Evolutionary conservation across 331 rosid genomes (phyloP).

Genomic region (Quercus phellos): DNA sequence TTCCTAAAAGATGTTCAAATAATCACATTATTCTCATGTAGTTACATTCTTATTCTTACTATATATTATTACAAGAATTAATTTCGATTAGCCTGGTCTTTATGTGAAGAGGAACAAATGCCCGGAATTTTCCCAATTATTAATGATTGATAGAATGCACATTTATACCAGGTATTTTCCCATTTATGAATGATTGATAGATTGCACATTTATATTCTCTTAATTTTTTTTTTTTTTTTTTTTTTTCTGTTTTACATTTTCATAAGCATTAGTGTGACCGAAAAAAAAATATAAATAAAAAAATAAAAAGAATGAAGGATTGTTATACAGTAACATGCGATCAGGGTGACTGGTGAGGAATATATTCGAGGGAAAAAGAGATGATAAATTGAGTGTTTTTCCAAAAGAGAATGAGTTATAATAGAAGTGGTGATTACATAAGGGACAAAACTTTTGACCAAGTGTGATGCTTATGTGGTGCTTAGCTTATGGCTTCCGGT

Average conservation of each 20-base stretch:
- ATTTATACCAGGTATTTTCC: not conserved
- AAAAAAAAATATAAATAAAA: not conserved
- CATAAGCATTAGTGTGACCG: not conserved
- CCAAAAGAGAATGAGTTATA: not conserved
- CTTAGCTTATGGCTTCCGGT: not conserved
- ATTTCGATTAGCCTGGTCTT: not conserved
- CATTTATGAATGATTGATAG: not conserved
- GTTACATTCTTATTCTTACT: not conserved
- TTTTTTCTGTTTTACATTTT: not conserved
- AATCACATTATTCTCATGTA: not conserved
- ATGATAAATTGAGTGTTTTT: not conserved
- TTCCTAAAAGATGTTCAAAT: too few relatives aligned
- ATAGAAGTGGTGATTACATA: not conserved
- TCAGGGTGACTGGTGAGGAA: conserved; percentile 14
- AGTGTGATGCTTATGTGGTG: not conserved
- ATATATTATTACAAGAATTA: not conserved
- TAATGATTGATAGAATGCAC: not conserved
- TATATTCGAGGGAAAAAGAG: conserved; percentile 15
- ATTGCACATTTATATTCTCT: not conserved
- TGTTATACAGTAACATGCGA: not conserved
- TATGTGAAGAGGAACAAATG: not conserved
- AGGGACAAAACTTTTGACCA: not conserved
- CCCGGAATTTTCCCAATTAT: not conserved
- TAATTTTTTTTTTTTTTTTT: fast-evolving
- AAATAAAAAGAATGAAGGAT: not conserved